Base-by-base conservation (phyloP, 177 flowering plant species). In the Telopea speciosissima region DNA sequence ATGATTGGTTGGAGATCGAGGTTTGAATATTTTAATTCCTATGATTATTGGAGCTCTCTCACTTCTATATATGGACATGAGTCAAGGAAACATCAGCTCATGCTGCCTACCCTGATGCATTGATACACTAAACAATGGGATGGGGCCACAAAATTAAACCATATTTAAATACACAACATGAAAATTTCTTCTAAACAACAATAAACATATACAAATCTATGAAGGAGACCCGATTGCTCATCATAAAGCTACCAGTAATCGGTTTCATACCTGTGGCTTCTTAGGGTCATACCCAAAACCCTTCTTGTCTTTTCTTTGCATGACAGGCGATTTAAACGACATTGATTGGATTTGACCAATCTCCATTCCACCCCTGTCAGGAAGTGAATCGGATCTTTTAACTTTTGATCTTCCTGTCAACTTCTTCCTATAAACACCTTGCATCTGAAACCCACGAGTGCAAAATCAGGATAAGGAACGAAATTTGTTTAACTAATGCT, bases 231-330 rank as follows among this genome's bases (percentile, higher is more conserved):
- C 62, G 23, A 59, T 59, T n/a, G 62, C 62, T 59, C 25, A 23
- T 23, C 28, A 14, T 7, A 19, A 6, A 17, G 13, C 22, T 23
- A 21, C 49, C 49, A 8, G 31, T 11, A 10, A 67, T 8, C 45
- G 61, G 75, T 85, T 67, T 8, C 54, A 63, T 77, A 86, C 94
- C 97, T 89, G 91, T 72, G 83, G 85, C 72, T 91, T 96, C 71
- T 82, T 88, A 16, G 72, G 45, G 66, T 87, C 91, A 78, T 72
- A 54, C 19, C 71, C 65, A 70, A 78, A 70, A 26, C 83, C 88
- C 70, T 82, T 83, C 72, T 76, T 86, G 22, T 85, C 94, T 68
- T 87, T 88, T 71, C 72, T 88, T 68, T 82, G 86, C 54, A 69
- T 58, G 28, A 87, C 91, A 67, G 78, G 67, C 28, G 93, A 82